Conservation (phyloP, 1,139 yeast genomes). For the Pneumocystis wakefieldiae region DNA sequence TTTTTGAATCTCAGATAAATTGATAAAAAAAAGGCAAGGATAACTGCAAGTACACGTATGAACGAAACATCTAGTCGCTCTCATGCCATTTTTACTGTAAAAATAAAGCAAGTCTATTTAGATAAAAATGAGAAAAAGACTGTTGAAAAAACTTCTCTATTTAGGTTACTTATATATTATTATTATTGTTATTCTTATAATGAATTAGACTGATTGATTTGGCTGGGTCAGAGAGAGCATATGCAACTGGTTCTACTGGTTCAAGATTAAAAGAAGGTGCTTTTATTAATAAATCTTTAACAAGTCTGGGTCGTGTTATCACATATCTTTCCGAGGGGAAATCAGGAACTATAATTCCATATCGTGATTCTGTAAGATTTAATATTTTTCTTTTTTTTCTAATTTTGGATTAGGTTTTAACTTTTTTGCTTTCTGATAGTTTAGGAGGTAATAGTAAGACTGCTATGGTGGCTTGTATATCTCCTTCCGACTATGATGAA, state of each 20-base stretch:
- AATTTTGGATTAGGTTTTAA: neutral
- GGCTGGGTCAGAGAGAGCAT: conserved; percentile 67
- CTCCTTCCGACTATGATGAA: conserved; percentile 56
- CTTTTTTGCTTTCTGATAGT: conserved; percentile 1
- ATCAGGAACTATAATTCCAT: conserved; percentile 35
- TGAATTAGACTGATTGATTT: conserved; percentile 45
- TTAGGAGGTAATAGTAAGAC: conserved; percentile 29
- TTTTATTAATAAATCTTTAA: conserved; percentile 57
- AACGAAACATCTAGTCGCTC: conserved; percentile 59
- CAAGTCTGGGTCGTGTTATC: conserved; percentile 63
- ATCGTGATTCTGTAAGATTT: conserved; percentile 43
- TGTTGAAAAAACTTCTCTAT: conserved; percentile 26
- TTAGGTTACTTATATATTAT: neutral
- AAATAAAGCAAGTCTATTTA: conserved; percentile 42
- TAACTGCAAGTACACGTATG: conserved; percentile 57
- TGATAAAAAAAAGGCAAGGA: conserved; percentile 31
- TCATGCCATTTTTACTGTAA: conserved; percentile 59
- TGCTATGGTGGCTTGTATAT: conserved; percentile 59
- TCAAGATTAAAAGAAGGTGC: conserved; percentile 58
- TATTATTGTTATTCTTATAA: neutral
- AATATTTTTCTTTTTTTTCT: neutral
- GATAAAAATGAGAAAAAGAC: conserved; percentile 29
- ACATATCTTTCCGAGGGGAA: conserved; percentile 37
- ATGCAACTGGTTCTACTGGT: conserved; percentile 49
- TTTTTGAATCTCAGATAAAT: conserved; percentile 14